Percentiles rank a stretch among this genome's conserved stretches.
These are phyloP conservation scores for Sindora glabra DNA, from an alignment of 306 rosid species.

Conservation along the genomic window DNA sequence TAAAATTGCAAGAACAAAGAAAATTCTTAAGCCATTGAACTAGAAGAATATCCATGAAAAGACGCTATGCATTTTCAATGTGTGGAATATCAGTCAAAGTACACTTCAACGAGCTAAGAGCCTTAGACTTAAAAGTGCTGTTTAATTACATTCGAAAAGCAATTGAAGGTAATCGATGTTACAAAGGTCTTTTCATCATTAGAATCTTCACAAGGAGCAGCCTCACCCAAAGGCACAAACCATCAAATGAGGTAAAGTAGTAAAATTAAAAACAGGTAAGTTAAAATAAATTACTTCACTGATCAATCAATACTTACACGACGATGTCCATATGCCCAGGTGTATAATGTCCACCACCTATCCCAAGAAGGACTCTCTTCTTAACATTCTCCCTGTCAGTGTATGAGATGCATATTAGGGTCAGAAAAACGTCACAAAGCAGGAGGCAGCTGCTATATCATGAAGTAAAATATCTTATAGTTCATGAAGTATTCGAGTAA, in stretches of 20 bases:
- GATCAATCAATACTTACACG: conserved; percentile 39
- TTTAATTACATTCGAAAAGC: not conserved
- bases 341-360: conserved; percentile 94
- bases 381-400: conserved; percentile 53
- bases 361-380: conserved; percentile 80
- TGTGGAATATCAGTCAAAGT: not conserved
- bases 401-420: not conserved
- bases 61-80: not conserved
- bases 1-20: conserved; percentile 22
- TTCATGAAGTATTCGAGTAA: not conserved
- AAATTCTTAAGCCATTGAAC: conserved; percentile 1
- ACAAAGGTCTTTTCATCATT: not conserved
- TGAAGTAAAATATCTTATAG: not conserved
- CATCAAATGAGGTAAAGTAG: not conserved
- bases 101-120: not conserved
- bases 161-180: not conserved
- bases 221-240: not conserved
- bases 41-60: not conserved
- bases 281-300: not conserved
- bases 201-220: not conserved
- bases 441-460: not conserved
- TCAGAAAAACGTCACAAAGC: not conserved
- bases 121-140: not conserved
- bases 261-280: not conserved
- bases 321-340: conserved; percentile 92